phyloP scores from a whole-genome alignment of 257 asterid species.

The Solanum acaule region DNA sequence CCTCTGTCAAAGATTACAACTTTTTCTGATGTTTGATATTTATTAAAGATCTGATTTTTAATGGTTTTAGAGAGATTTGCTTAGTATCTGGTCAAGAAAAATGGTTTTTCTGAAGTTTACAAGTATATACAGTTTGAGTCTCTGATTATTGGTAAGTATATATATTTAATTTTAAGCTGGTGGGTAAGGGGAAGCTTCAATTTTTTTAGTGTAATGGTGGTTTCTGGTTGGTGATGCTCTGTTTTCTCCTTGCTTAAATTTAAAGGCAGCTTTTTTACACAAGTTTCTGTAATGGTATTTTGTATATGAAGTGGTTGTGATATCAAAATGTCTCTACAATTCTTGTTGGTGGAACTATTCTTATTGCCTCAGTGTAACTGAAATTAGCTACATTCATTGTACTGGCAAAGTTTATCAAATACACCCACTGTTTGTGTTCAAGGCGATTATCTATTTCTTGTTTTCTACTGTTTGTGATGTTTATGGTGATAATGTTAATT shows the following conservation, averaged over 20 bases:
- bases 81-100: background rate
- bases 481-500: background rate
- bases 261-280: conserved; percentile 12
- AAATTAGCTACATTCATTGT: background rate
- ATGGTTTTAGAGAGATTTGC: background rate
- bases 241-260: conserved; percentile 15
- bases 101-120: background rate
- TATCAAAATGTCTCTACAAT: background rate
- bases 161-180: background rate
- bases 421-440: background rate
- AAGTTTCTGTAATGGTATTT: background rate
- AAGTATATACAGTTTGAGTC: background rate
- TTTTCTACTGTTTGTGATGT: background rate
- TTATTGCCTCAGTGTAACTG: background rate
- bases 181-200: background rate
- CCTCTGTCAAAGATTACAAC: background rate
- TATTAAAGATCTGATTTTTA: background rate
- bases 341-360: background rate
- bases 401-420: background rate
- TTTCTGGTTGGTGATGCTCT: conserved; percentile 22
- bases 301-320: conserved; percentile 6
- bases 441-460: background rate
- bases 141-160: background rate
- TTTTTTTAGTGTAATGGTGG: conserved; percentile 1
- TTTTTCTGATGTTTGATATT: background rate